Base-by-base conservation (phyloP, 495 filamentous ascomycete species). In the Aspergillus mulundensis region DNA sequence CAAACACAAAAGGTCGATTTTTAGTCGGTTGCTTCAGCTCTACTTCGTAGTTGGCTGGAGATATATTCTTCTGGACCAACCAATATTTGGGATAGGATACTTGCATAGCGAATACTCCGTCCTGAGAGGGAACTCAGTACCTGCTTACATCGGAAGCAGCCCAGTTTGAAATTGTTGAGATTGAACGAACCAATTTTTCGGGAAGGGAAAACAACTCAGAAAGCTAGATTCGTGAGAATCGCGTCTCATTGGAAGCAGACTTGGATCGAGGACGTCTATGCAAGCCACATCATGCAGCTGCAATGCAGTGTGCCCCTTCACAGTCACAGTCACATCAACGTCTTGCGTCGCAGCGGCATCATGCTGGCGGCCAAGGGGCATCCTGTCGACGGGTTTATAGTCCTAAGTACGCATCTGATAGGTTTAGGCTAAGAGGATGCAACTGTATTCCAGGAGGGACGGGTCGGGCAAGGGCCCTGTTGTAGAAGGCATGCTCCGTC, bases 231-330 rank as follows among this genome's bases (percentile, higher is more conserved):
- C 46, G 38, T 34, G 10, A 0, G 10, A 21, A 15, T 6, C 3
- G 7, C 4, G 8, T 11, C 16, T 15, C 30, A 36, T 36, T 50
- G 28, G 28, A 38, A 50, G 43, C 2, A 45, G 28, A 8, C 8
- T 24, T n/a, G 21, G 21, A 34, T 21, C 30, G 25, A 50, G 34
- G 32, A 50, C 30, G 28, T 16, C n/a, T 5, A 36, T 36, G 46
- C 46, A 50, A 50, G 46, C 46, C 46, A 50, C 46, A 50, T 19
- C 11, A 50, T 25, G 43, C 43, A 46, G n/a, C 46, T 50, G 46
- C 46, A 50, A 50, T 38, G 46, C 46, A 50, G 38, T 36, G 30
- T 50, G 16, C 46, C 25, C 46, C 28, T 38, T 50, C 30, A 50
- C 46, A 23, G 46, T 50, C 30, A 38, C 30, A 50, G 30, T 50